These are phyloP conservation scores for Escallonia rubra DNA, from an alignment of 129 eudicot species.

Conservation along the genomic window DNA sequence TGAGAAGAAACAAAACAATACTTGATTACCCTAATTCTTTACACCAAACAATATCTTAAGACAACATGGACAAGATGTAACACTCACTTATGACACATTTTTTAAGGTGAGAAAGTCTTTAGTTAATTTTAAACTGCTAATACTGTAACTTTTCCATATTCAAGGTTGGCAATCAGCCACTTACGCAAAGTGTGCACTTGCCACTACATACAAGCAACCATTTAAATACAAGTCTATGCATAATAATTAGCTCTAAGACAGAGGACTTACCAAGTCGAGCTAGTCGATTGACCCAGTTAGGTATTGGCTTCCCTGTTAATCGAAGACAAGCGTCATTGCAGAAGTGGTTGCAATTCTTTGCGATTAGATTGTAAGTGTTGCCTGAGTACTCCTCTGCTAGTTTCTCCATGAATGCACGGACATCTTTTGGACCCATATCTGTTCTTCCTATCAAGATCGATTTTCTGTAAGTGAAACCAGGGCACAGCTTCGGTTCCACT, in stretches of 20 bases:
- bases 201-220: no score
- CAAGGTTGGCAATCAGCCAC: no score
- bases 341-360: constrained; percentile 89
- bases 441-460: constrained; percentile 85
- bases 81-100: no score
- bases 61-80: no score
- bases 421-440: constrained; percentile 72
- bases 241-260: background rate
- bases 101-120: no score
- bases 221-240: no score
- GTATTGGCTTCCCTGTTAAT: constrained; percentile 69
- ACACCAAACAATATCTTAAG: no score
- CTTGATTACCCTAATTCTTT: no score
- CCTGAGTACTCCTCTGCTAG: constrained; percentile 70
- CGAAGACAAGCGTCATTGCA: constrained; percentile 71
- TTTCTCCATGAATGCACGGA: constrained; percentile 61
- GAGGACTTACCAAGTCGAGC: constrained; percentile 81
- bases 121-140: no score
- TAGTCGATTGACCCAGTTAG: constrained; percentile 89
- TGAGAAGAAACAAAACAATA: no score
- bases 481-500: constrained; percentile 89
- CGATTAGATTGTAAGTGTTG: constrained; percentile 70
- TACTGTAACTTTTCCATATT: no score
- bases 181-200: no score
- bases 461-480: constrained; percentile 82